Evolutionary conservation across 2,329 filamentous ascomycete species (phyloP).

Genomic region (Venturia effusa): DNA sequence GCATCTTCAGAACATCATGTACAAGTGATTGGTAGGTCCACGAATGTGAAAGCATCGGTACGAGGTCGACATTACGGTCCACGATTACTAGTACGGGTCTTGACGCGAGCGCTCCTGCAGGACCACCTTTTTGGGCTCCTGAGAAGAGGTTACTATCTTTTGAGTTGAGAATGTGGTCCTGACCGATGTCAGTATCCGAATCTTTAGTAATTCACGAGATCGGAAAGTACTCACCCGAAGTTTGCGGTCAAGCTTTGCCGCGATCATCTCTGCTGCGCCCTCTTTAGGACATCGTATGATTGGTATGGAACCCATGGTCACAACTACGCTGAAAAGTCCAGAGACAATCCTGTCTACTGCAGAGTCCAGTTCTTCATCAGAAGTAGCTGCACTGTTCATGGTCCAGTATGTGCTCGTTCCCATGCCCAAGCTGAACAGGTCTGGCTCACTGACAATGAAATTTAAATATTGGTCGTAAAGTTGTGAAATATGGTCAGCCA

Average conservation of each 20-base stretch:
- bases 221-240: conserved; percentile 41
- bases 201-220: not conserved
- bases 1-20: conserved; percentile 65
- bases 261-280: conserved; percentile 87
- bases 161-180: conserved; percentile 88
- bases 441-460: conserved; percentile 90
- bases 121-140: conserved; percentile 24
- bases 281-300: conserved; percentile 92
- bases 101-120: conserved; percentile 44
- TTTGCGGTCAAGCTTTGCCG: conserved; percentile 87
- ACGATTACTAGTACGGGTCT: conserved; percentile 86
- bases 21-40: conserved; percentile 85
- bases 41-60: conserved; percentile 97
- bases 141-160: conserved; percentile 83
- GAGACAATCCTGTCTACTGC: conserved; percentile 88
- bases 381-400: conserved; percentile 86
- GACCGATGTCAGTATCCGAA: not conserved
- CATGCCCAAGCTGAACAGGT: conserved; percentile 89
- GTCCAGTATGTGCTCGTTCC: conserved; percentile 91
- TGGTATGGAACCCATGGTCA: conserved; percentile 96
- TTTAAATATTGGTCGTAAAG: conserved; percentile 96
- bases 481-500: conserved; percentile 81
- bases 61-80: conserved; percentile 88
- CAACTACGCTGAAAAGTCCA: conserved; percentile 92
- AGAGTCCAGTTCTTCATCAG: conserved; percentile 77